These are phyloP conservation scores for Austroboletus festivus DNA, from an alignment of 768 basidiomycete species.

Conservation along the genomic window DNA sequence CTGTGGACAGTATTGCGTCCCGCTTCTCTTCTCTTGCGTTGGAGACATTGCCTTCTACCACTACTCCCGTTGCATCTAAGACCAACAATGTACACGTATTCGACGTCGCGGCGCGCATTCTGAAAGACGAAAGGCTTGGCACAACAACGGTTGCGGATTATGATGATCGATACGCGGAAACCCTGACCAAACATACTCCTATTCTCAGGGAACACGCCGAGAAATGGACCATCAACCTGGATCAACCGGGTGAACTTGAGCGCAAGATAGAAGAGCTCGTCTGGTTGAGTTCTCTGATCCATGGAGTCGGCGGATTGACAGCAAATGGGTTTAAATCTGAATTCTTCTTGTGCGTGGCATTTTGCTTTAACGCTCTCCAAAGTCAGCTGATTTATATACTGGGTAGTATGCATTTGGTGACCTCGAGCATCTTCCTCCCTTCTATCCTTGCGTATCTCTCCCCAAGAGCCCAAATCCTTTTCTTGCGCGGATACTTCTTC, in stretches of 20 bases:
- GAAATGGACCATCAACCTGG: constrained; percentile 42
- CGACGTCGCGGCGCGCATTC: constrained; percentile 49
- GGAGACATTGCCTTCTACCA: neutral
- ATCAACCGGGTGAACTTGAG: constrained; percentile 38
- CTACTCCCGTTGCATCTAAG: neutral
- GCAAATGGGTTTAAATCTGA: constrained; percentile 40
- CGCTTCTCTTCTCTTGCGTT: constrained; percentile 10
- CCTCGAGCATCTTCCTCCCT: constrained; percentile 30
- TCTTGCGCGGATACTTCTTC: constrained; percentile 31
- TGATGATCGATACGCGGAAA: neutral
- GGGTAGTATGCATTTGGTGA: constrained; percentile 28
- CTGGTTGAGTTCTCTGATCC: constrained; percentile 55
- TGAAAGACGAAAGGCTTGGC: constrained; percentile 37
- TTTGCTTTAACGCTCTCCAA: neutral
- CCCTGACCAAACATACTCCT: neutral
- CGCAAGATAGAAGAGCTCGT: constrained; percentile 60
- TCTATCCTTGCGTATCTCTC: constrained; percentile 19
- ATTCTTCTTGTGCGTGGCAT: constrained; percentile 49
- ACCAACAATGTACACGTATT: constrained; percentile 34
- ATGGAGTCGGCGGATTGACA: constrained; percentile 55
- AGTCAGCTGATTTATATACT: neutral
- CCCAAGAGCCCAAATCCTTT: constrained; percentile 17
- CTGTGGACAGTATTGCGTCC: constrained; percentile 1
- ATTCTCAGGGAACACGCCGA: constrained; percentile 24
- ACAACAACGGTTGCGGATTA: neutral